Evolutionary conservation across 1,139 yeast genomes (phyloP), one percentile per base, ranked within the genome.

Genomic region (Lodderomyces parapsilosis): DNA sequence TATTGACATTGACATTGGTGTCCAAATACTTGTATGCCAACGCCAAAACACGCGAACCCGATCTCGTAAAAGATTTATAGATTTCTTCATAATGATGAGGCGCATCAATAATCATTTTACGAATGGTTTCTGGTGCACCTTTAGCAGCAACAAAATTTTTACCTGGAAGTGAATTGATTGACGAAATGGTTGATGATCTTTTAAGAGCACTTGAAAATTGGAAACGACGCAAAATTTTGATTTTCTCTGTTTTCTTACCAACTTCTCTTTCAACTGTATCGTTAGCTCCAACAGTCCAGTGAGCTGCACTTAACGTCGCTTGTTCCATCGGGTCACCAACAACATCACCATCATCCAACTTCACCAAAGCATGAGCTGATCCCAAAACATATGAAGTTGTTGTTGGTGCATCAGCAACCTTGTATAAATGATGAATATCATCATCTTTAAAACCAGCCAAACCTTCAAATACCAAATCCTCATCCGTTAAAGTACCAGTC

Each of bases 301-400:
- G 81, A 46, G 95, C 81, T 41, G 96, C 94, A 53, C 82, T 83
- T 54, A 93, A 74, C 40, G 99, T 93, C 32, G 95, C 96, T 66
- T 91, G 89, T 68, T 94, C 99, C 98, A 93, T 93, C 51, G 99
- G 97, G 58, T 94, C 99, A 67, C 99, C 99, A 48, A 93, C 99
- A 54, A 91, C 81, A 51, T 93, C 98, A 55, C 98, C 99, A 60
- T 91, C 96, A 57, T 93, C 97, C 47, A 93, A 76, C 57, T 82
- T 81, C 25, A 94, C 99, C 50, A 93, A 76, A 30, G 99, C 98
- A 65, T 94, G 99, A 34, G 96, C 97, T 45, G 98, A 84, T 46
- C 97, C 99, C 53, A 93, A 78, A 31, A 89, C 90, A 50, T 79
- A 74, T 32, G 82, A 72, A 14, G 96, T 85, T 35, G 81, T 78